Evolutionary conservation across 202 grass and related monocot genomes (phyloP).

Genomic region (Zoysia matrella): DNA sequence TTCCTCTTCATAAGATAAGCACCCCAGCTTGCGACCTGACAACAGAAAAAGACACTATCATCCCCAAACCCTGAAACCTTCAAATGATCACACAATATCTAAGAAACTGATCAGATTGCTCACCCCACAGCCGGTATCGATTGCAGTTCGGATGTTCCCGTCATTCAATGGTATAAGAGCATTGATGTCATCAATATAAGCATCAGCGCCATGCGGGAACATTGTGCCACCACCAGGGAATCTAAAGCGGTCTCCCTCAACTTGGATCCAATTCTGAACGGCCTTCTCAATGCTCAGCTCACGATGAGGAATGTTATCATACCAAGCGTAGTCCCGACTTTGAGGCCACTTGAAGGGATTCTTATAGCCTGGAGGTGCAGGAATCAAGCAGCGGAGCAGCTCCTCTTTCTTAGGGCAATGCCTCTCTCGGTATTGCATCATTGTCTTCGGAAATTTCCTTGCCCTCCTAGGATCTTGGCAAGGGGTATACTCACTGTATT

Average conservation of each 20-base stretch:
- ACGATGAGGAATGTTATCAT: constrained; percentile 82
- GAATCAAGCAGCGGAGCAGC: constrained; percentile 72
- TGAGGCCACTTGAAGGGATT: constrained; percentile 84
- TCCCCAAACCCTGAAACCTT: constrained; percentile 7
- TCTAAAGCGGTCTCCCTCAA: constrained; percentile 64
- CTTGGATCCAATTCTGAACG: constrained; percentile 94
- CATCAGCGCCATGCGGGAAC: constrained; percentile 82
- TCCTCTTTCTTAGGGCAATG: constrained; percentile 74
- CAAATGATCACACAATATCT: not conserved
- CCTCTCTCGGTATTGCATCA: constrained; percentile 82
- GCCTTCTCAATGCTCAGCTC: constrained; percentile 90
- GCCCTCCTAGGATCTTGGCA: constrained; percentile 88
- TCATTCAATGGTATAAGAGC: constrained; percentile 66
- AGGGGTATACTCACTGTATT: constrained; percentile 81
- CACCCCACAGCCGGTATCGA: constrained; percentile 92
- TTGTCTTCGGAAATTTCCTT: constrained; percentile 67
- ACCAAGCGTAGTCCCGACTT: constrained; percentile 84
- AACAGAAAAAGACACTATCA: constrained; percentile 1
- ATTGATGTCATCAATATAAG: constrained; percentile 84
- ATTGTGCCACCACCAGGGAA: constrained; percentile 91
- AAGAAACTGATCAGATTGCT: constrained; percentile 34
- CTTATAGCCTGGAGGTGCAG: constrained; percentile 70
- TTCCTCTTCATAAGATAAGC: constrained; percentile 85
- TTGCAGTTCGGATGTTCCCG: constrained; percentile 72
- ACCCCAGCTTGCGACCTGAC: constrained; percentile 88